Conservation (phyloP, 352 stramenopile genomes). For the Pythium diclinum region DNA sequence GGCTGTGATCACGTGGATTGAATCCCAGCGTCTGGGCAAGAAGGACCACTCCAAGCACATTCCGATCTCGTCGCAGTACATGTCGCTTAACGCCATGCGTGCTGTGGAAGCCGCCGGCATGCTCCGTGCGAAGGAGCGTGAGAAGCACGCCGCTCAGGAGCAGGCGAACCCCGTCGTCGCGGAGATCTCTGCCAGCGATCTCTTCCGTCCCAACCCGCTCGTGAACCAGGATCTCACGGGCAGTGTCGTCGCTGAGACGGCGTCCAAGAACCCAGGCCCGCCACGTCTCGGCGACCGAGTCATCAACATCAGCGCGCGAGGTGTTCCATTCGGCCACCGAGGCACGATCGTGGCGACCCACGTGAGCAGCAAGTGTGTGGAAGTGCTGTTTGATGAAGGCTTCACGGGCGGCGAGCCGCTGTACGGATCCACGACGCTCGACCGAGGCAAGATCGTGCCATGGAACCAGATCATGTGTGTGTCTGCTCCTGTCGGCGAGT, state of each 20-base stretch:
- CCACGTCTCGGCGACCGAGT: slow-evolving; percentile 95
- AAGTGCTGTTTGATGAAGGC: slow-evolving; percentile 96
- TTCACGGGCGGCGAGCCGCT: slow-evolving; percentile 97
- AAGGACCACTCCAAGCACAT: slow-evolving; percentile 89
- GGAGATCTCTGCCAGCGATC: slow-evolving; percentile 39
- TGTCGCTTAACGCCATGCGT: slow-evolving; percentile 89
- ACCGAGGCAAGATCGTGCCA: slow-evolving; percentile 93
- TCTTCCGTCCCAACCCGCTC: slow-evolving; percentile 74
- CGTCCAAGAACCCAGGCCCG: slow-evolving; percentile 59
- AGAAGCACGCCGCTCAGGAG: slow-evolving; percentile 42
- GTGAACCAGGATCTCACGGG: slow-evolving; percentile 82
- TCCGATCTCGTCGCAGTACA: slow-evolving; percentile 91
- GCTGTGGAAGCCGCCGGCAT: slow-evolving; percentile 89
- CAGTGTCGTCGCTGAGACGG: slow-evolving; percentile 52
- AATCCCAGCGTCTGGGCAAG: slow-evolving; percentile 84
- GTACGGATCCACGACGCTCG: slow-evolving; percentile 93
- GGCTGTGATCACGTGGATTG: slow-evolving; percentile 91
- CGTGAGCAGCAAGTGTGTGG: slow-evolving; percentile 94
- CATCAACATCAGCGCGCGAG: slow-evolving; percentile 94
- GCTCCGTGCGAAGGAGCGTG: slow-evolving; percentile 59
- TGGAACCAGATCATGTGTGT: slow-evolving; percentile 89
- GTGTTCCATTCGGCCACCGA: slow-evolving; percentile 95
- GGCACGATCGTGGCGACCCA: slow-evolving; percentile 98
- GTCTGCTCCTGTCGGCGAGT: slow-evolving; percentile 39
- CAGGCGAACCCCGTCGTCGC: slow-evolving; percentile 39